Percentiles rank a stretch among this genome's conserved stretches.
phyloP scores from a whole-genome alignment of 768 basidiomycete species.

The Tylopilus rubrobrunneus region DNA sequence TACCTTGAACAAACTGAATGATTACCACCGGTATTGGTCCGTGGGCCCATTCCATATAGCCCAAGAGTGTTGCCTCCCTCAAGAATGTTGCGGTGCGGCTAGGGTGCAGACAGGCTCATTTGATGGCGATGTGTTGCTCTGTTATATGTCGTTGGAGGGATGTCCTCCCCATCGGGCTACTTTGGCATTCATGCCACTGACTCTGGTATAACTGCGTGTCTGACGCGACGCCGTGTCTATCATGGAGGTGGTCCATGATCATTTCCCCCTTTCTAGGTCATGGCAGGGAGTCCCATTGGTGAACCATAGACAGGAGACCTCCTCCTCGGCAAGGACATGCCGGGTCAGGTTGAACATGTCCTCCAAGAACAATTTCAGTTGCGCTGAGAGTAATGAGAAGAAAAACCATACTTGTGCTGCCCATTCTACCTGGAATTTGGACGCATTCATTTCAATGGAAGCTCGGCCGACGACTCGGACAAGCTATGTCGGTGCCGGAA shows the following conservation, averaged over 20 bases:
- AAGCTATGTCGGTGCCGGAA: too few relatives aligned
- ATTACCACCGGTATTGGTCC: too few relatives aligned
- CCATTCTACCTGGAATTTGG: too few relatives aligned
- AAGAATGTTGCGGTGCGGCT: too few relatives aligned
- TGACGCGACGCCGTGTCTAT: neutral
- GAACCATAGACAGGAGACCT: conserved; percentile 5
- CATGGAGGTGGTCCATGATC: too few relatives aligned
- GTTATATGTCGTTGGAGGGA: conserved; percentile 10
- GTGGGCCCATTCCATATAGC: too few relatives aligned
- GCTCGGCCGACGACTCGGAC: too few relatives aligned
- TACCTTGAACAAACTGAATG: too few relatives aligned
- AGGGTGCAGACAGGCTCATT: too few relatives aligned
- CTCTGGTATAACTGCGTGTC: conserved; percentile 5
- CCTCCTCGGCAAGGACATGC: too few relatives aligned
- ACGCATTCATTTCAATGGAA: neutral
- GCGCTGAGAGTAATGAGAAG: neutral
- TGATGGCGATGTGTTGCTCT: conserved; percentile 7
- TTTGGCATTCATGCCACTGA: conserved; percentile 4
- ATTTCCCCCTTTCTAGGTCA: neutral
- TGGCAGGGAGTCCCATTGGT: neutral
- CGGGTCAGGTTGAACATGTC: too few relatives aligned
- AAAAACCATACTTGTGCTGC: conserved; percentile 8
- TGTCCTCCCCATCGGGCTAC: neutral
- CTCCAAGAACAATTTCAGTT: neutral
- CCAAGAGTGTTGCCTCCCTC: too few relatives aligned